Evolutionary conservation across 2,329 filamentous ascomycete species (phyloP).

Genomic region (Pestalotiopsis sp.): DNA sequence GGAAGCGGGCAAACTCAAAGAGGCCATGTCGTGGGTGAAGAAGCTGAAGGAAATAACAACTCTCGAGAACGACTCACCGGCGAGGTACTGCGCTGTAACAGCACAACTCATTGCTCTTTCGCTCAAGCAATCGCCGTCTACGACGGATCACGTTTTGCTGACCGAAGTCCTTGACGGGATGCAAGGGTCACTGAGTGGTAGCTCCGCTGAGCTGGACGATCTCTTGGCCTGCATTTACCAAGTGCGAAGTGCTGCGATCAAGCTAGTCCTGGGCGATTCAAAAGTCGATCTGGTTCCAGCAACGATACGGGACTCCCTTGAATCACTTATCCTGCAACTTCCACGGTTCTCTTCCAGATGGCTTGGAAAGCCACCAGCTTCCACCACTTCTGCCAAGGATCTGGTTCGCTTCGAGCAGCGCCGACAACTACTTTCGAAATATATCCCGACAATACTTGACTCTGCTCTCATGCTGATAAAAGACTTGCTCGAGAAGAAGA

Average conservation of each 20-base stretch:
- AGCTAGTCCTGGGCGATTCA: constrained; percentile 40
- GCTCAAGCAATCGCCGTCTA: constrained; percentile 45
- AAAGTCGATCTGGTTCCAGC: constrained; percentile 18
- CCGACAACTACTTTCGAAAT: constrained; percentile 53
- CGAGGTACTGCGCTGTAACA: constrained; percentile 53
- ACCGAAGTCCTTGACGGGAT: constrained; percentile 54
- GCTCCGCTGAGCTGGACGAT: constrained; percentile 61
- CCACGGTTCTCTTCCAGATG: constrained; percentile 64
- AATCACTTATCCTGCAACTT: constrained; percentile 59
- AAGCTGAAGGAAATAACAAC: constrained; percentile 44
- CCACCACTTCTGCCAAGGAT: constrained; percentile 57
- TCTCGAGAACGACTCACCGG: constrained; percentile 45
- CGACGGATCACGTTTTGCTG: constrained; percentile 45
- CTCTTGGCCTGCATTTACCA: constrained; percentile 59
- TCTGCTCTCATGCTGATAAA: constrained; percentile 62
- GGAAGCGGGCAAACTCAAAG: constrained; percentile 45
- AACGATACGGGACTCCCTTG: constrained; percentile 42
- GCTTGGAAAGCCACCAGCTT: constrained; percentile 59
- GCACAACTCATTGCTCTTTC: constrained; percentile 59
- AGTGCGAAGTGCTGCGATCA: constrained; percentile 57
- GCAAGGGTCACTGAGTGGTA: constrained; percentile 63
- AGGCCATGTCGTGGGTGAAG: constrained; percentile 59
- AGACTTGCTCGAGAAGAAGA: constrained; percentile 48
- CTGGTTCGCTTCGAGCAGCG: constrained; percentile 64
- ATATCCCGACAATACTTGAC: constrained; percentile 61